Evolutionary conservation across 2,329 filamentous ascomycete species (phyloP), one percentile per base, ranked within the genome.

Genomic region (Daldinia eschscholtzii): DNA sequence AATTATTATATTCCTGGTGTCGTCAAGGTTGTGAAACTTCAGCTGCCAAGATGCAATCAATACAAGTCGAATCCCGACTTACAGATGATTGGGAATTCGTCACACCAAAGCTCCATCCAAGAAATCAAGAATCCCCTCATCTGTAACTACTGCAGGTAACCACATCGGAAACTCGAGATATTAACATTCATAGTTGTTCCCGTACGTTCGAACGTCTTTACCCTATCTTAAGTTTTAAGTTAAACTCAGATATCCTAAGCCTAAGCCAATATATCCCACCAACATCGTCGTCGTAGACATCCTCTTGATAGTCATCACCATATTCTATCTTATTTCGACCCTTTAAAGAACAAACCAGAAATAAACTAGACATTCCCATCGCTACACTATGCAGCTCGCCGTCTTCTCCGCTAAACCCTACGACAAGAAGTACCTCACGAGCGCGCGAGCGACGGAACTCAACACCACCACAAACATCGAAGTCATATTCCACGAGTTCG

Each of bases 321-420:
- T 7, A n/a, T 39, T 13, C 6, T 10, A 15, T 26, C 4, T 48
- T 13, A 23, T 26, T 35, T 35, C 4, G 10, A 48, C 12, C 44
- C 23, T 6, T 7, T 48, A 3, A 13, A 12, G 7, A 18, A 1
- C 26, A 52, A 4, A 15, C 15, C 18, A 18, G 9, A 48, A 26
- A 5, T 23, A 10, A 28, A 9, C 26, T 33, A 52, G 7, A 30
- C 6, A 10, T 7, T 30, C 5, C 12, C 33, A 37, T 44, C 23
- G 30, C n/a, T 28, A 28, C 44, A 63, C 33, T 33, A 76, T 75
- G 73, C 87, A 87, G 77, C 81, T 91, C 75, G 85, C 87, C 70
- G 83, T 91, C 68, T 92, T 91, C 80, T 90, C 87, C 80, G 81
- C 88, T 62, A 90, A 91, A 78, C 81, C 87, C 56, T 90, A 90